phyloP scores from a whole-genome alignment of 352 stramenopile genomes.

The Phytophthora sp. region DNA sequence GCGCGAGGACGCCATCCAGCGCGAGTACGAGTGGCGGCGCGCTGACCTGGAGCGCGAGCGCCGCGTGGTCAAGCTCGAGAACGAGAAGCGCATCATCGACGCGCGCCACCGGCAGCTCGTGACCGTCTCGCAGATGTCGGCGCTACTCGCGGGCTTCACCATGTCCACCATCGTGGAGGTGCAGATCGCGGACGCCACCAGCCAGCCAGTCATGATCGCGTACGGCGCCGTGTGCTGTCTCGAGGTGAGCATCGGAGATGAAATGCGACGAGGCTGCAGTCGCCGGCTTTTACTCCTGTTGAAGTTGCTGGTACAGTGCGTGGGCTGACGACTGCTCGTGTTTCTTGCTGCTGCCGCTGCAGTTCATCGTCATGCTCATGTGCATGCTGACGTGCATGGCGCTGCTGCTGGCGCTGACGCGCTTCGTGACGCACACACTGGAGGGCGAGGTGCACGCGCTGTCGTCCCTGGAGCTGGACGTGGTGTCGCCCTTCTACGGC shows the following conservation, averaged over 20 bases:
- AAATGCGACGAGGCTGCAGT: not conserved
- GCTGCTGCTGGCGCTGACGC: constrained; percentile 72
- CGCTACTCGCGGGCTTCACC: constrained; percentile 69
- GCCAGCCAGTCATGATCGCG: constrained; percentile 48
- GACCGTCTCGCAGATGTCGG: constrained; percentile 68
- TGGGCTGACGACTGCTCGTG: constrained; percentile 16
- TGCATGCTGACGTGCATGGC: constrained; percentile 78
- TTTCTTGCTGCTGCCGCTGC: not conserved
- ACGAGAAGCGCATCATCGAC: constrained; percentile 84
- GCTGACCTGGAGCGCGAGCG: constrained; percentile 74
- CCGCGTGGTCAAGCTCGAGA: constrained; percentile 79
- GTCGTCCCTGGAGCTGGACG: constrained; percentile 63
- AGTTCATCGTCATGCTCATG: constrained; percentile 85
- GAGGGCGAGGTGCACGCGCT: constrained; percentile 69
- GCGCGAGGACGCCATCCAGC: constrained; percentile 73
- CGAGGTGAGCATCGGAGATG: constrained; percentile 38
- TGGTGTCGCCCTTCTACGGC: constrained; percentile 75
- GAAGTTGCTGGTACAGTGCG: not conserved
- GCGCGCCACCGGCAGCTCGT: constrained; percentile 71
- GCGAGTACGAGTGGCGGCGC: constrained; percentile 71
- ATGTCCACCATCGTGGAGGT: constrained; percentile 84
- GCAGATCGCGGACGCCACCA: constrained; percentile 50
- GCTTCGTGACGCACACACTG: constrained; percentile 76
- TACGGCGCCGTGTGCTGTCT: constrained; percentile 67
- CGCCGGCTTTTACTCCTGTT: constrained; percentile 1